Base-by-base conservation (phyloP, 805 yeast species). In the Jamesozyma spencerorum region DNA sequence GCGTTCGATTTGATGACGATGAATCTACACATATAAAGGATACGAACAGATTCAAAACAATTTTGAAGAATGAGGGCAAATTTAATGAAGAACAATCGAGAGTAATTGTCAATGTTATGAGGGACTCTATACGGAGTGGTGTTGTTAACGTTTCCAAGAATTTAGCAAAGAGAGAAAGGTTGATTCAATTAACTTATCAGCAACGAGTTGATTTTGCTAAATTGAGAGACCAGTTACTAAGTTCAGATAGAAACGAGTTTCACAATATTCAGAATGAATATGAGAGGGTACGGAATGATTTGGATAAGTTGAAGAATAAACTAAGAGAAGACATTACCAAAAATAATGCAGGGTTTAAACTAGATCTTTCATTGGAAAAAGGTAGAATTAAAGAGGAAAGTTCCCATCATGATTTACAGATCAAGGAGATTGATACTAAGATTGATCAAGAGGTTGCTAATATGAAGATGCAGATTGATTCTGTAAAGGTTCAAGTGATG, bases 121-220 rank as follows among this genome's bases (percentile, higher is more conserved):
- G 81, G 31, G 69, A 72, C 35, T 86, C 95, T 0, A 73, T 90
- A 22, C 79, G 79, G 51, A 92, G 85, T 47, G 92, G 95, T 4
- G 77, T 87, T 24, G 72, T 73, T 18, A 76, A 81, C 41, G 79
- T 86, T 19, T 78, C 88, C 8, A 70, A 79, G 30, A 82, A 82
- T 54, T 65, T 90, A 42, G 94, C 90, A n/a, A 77, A 87, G 19
- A 81, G 86, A 51, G 96, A 87, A 51, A 78, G 81, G 34, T 71
- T 90, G 34, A 78, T 85, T 24, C 79, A 87, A 49, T 74, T 87
- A 55, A 82, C 95, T 3, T 92, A 92, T 61, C 95, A 90, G 58
- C 97, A 92, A 54, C 85, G 90, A 52, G 97, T 92, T 26, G 97
- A 92, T 57, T 90, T 92, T 70, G 92, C 96, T 30, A 90, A 90